These are phyloP conservation scores for Leptoxyphium fumago DNA, from an alignment of 2,329 filamentous ascomycete species.

Conservation along the genomic window DNA sequence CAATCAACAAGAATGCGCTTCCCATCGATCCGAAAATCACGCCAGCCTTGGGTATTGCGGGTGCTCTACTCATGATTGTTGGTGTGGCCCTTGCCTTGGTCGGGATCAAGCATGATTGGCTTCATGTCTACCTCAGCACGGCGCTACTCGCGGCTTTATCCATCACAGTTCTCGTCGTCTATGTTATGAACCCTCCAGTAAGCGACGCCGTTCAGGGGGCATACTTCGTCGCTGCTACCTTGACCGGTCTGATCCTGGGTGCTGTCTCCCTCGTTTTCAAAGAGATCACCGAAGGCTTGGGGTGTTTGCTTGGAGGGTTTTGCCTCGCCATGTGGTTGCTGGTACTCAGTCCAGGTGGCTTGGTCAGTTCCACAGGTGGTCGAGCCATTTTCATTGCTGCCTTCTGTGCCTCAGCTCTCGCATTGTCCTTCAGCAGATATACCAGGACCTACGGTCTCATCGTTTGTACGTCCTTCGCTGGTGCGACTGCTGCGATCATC, in stretches of 20 bases:
- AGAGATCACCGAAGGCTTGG: conserved; percentile 72
- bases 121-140: conserved; percentile 68
- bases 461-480: conserved; percentile 60
- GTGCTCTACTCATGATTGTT: conserved; percentile 57
- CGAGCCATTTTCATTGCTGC: conserved; percentile 63
- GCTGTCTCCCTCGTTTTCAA: conserved; percentile 62
- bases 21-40: conserved; percentile 64
- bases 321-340: conserved; percentile 84
- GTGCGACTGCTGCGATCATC: conserved; percentile 62
- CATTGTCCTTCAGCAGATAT: conserved; percentile 62
- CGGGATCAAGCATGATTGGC: conserved; percentile 64
- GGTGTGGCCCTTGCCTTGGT: conserved; percentile 60
- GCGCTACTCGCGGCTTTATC: conserved; percentile 59
- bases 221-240: conserved; percentile 64
- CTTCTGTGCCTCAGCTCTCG: conserved; percentile 54
- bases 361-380: conserved; percentile 46
- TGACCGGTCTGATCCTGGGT: conserved; percentile 62
- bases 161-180: conserved; percentile 68
- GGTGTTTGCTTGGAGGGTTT: conserved; percentile 76
- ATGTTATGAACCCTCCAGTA: conserved; percentile 72
- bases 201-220: conserved; percentile 65
- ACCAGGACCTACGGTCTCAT: conserved; percentile 71
- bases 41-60: conserved; percentile 66
- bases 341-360: conserved; percentile 58
- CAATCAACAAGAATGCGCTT: conserved; percentile 25